A percentile compares a stretch with the other conserved stretches of the same genome.
Conservation (phyloP, 257 asterid species). For the Nicotiana paniculata region DNA sequence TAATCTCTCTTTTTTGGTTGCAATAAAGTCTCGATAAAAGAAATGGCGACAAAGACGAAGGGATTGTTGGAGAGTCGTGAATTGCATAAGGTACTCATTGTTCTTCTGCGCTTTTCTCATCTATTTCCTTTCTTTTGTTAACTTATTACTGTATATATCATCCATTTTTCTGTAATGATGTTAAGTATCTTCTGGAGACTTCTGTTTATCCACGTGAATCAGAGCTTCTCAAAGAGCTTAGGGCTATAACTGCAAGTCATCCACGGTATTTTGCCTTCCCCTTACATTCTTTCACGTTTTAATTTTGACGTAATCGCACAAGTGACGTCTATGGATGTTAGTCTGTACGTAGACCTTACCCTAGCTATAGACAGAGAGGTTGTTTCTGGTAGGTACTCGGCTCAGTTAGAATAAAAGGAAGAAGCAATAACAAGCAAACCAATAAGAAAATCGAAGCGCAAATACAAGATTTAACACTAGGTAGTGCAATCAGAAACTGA, state of each 20-base stretch:
- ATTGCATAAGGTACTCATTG: neutral
- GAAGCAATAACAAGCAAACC: too few relatives aligned
- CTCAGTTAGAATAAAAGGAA: too few relatives aligned
- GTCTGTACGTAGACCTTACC: too few relatives aligned
- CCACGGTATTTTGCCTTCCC: conserved; percentile 23
- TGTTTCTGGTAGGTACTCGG: too few relatives aligned
- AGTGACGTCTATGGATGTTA: too few relatives aligned
- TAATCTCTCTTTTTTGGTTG: neutral
- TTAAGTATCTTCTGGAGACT: neutral
- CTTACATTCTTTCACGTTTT: neutral
- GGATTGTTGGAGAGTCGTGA: neutral
- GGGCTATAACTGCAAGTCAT: conserved; percentile 35
- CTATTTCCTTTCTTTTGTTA: neutral
- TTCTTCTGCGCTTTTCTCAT: neutral
- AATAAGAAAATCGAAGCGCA: too few relatives aligned
- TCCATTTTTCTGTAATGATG: too few relatives aligned
- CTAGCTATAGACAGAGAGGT: too few relatives aligned
- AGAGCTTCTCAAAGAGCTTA: conserved; percentile 39
- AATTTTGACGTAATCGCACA: accelerated
- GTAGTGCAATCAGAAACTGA: too few relatives aligned
- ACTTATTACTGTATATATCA: too few relatives aligned
- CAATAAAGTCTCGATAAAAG: neutral
- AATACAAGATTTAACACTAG: too few relatives aligned
- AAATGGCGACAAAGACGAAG: neutral
- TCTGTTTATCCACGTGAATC: conserved; percentile 15